Conservation (phyloP, 2,329 filamentous ascomycete species). For the Pezicula rhizophila region DNA sequence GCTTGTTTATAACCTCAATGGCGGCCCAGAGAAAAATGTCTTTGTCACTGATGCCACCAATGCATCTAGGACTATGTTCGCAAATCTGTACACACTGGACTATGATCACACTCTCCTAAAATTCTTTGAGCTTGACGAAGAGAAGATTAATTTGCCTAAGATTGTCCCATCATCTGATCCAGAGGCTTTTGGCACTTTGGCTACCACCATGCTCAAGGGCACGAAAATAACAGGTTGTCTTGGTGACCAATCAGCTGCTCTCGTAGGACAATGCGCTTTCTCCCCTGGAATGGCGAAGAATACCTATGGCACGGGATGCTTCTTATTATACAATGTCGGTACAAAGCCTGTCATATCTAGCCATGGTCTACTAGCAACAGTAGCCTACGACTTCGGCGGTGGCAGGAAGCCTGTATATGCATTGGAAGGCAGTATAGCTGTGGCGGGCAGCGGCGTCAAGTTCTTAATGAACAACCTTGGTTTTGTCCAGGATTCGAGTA, state of each 20-base stretch:
- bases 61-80: slow-evolving; percentile 89
- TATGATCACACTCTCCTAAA: slow-evolving; percentile 73
- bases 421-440: slow-evolving; percentile 77
- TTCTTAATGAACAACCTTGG: slow-evolving; percentile 62
- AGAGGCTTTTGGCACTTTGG: slow-evolving; percentile 64
- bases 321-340: slow-evolving; percentile 78
- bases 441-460: slow-evolving; percentile 75
- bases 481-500: slow-evolving; percentile 46
- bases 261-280: slow-evolving; percentile 81
- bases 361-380: slow-evolving; percentile 76
- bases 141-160: slow-evolving; percentile 70
- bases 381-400: slow-evolving; percentile 74
- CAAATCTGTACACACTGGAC: slow-evolving; percentile 74
- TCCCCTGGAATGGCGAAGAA: slow-evolving; percentile 76
- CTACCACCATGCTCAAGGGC: slow-evolving; percentile 60
- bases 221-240: slow-evolving; percentile 69
- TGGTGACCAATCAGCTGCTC: slow-evolving; percentile 73
- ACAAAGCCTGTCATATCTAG: slow-evolving; percentile 78
- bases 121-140: slow-evolving; percentile 68
- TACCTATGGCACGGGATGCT: slow-evolving; percentile 82
- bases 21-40: slow-evolving; percentile 55
- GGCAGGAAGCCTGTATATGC: slow-evolving; percentile 58
- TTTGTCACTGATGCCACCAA: slow-evolving; percentile 85
- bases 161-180: slow-evolving; percentile 77
- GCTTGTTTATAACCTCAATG: slow-evolving; percentile 81